Evolutionary conservation across 306 rosid species (phyloP).

Genomic region (Medicago lupulina): DNA sequence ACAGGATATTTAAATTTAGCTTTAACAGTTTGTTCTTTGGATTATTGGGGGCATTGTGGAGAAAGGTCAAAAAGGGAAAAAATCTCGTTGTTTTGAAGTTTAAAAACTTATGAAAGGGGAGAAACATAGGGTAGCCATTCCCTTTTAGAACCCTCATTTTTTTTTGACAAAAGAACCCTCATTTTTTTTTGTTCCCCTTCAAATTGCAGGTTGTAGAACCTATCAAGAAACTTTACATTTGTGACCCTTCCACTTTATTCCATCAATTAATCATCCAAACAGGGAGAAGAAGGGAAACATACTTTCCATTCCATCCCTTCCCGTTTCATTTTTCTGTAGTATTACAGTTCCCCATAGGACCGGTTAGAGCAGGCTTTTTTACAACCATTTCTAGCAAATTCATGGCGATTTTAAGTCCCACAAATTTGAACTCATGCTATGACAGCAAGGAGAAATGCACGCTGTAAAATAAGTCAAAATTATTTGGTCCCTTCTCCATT

Average conservation of each 20-base stretch:
- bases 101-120: neutral
- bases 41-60: neutral
- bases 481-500: constrained; percentile 13
- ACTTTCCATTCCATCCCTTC: neutral
- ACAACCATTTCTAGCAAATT: neutral
- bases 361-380: neutral
- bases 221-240: neutral
- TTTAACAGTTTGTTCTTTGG: constrained; percentile 11
- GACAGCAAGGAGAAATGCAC: constrained; percentile 25
- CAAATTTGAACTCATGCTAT: neutral
- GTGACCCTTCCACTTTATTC: constrained; percentile 9
- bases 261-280: neutral
- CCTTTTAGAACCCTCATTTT: neutral
- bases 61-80: neutral
- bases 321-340: neutral
- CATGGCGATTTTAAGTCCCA: neutral
- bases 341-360: neutral
- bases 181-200: neutral
- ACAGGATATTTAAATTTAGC: neutral
- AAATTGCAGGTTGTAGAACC: neutral
- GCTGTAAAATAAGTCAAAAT: neutral
- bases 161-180: too few relatives aligned
- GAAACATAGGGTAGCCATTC: neutral
- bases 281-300: constrained; percentile 2
- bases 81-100: neutral